phyloP scores from a whole-genome alignment of 1,139 yeast species.

The Saccharomycopsis hybrid region DNA sequence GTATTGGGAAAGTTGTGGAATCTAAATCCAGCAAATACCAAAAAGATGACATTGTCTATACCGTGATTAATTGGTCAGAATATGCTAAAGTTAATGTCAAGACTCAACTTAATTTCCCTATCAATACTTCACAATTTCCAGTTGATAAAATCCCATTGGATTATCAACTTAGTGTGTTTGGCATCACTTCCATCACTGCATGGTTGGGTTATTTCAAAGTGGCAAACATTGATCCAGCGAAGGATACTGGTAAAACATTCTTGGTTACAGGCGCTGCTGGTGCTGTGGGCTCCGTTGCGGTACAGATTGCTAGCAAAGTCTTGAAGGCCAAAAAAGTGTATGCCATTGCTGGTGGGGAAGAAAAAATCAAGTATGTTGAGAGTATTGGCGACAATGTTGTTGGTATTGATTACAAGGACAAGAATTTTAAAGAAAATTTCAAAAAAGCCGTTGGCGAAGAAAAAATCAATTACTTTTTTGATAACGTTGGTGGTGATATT shows the following conservation, averaged over 20 bases:
- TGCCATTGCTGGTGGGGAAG: slow-evolving; percentile 59
- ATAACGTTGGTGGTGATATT: slow-evolving; percentile 60
- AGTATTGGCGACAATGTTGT: slow-evolving; percentile 48
- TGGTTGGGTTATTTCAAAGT: slow-evolving; percentile 47
- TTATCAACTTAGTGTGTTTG: slow-evolving; percentile 43
- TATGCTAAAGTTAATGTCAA: slow-evolving; percentile 23
- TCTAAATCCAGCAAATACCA: slow-evolving; percentile 35
- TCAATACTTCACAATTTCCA: slow-evolving; percentile 25
- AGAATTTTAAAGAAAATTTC: slow-evolving; percentile 39
- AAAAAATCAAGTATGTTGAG: slow-evolving; percentile 49
- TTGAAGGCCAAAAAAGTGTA: slow-evolving; percentile 51
- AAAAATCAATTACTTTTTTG: slow-evolving; percentile 44
- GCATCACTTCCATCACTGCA: slow-evolving; percentile 59
- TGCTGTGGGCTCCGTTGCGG: slow-evolving; percentile 59
- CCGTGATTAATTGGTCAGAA: slow-evolving; percentile 38
- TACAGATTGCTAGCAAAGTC: slow-evolving; percentile 51
- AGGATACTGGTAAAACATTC: slow-evolving; percentile 36
- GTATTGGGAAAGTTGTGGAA: slow-evolving; percentile 43
- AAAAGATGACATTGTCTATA: slow-evolving; percentile 40
- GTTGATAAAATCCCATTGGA: slow-evolving; percentile 24
- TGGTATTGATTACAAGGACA: slow-evolving; percentile 48
- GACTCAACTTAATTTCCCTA: slow-evolving; percentile 18
- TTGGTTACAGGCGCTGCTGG: slow-evolving; percentile 65
- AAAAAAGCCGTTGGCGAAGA: slow-evolving; percentile 39
- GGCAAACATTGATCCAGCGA: slow-evolving; percentile 25